These are phyloP conservation scores for Naegleria fowleri DNA, from an alignment of 208 protist species.

Conservation along the genomic window DNA sequence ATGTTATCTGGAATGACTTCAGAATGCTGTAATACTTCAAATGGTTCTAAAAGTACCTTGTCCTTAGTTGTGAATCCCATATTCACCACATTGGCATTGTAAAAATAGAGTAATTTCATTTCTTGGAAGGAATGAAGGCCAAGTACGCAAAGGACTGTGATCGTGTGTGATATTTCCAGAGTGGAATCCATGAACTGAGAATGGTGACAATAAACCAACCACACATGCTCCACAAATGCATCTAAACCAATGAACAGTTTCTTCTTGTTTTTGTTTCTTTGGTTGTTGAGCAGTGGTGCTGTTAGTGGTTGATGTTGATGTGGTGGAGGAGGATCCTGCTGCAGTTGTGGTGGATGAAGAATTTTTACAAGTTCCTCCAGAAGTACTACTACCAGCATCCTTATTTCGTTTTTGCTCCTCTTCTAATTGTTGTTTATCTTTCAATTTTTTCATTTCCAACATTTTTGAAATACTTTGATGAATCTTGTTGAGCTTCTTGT, in stretches of 20 bases:
- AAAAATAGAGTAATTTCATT: conserved; percentile 22
- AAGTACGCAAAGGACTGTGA: background rate
- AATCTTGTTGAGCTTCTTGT: background rate
- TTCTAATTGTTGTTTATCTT: background rate
- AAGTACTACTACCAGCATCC: background rate
- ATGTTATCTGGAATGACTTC: background rate
- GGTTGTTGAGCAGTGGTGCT: background rate
- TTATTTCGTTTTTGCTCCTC: no score
- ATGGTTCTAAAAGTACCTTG: background rate
- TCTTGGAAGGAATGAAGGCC: conserved; percentile 24
- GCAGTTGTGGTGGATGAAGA: no score
- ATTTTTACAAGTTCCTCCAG: no score
- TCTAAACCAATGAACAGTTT: conserved; percentile 16
- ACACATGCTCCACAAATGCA: conserved; percentile 26
- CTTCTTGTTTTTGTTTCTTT: background rate
- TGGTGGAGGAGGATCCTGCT: no score
- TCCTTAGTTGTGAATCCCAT: conserved; percentile 16
- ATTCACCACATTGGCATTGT: background rate
- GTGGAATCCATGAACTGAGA: background rate
- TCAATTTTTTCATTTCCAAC: background rate
- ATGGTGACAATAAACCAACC: background rate
- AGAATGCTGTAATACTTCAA: background rate
- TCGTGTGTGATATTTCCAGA: background rate
- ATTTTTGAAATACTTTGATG: background rate
- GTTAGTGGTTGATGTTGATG: no score